Evolutionary conservation across 495 filamentous ascomycete genomes (phyloP).

Genomic region (Parathielavia appendiculata): DNA sequence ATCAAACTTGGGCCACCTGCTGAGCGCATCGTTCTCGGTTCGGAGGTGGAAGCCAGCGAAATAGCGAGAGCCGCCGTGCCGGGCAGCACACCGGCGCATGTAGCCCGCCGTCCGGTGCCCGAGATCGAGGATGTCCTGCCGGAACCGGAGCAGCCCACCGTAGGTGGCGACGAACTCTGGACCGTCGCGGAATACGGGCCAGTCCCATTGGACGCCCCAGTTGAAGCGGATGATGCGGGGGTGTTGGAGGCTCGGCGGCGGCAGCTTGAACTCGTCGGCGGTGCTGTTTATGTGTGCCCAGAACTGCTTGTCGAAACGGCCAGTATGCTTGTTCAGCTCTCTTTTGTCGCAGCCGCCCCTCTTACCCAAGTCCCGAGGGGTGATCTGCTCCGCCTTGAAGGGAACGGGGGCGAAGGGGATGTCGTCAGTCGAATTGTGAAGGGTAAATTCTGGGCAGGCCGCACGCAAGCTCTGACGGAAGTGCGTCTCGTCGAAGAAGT

Average conservation of each 20-base stretch:
- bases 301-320: slow-evolving; percentile 36
- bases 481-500: slow-evolving; percentile 45
- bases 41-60: slow-evolving; percentile 41
- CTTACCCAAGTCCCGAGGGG: slow-evolving; percentile 38
- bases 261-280: slow-evolving; percentile 25
- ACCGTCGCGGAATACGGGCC: slow-evolving; percentile 40
- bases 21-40: slow-evolving; percentile 40
- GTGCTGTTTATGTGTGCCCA: slow-evolving; percentile 24
- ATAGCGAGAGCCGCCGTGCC: slow-evolving; percentile 3
- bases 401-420: slow-evolving; percentile 36
- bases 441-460: slow-evolving; percentile 39
- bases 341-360: slow-evolving; percentile 40
- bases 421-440: slow-evolving; percentile 34
- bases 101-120: slow-evolving; percentile 27
- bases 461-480: slow-evolving; percentile 34
- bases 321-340: slow-evolving; percentile 44
- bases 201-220: slow-evolving; percentile 47
- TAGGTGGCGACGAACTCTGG: slow-evolving; percentile 40
- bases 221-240: slow-evolving; percentile 36
- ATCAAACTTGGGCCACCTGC: slow-evolving; percentile 39
- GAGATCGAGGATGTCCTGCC: slow-evolving; percentile 36
- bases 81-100: slow-evolving; percentile 28
- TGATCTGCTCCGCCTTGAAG: slow-evolving; percentile 34
- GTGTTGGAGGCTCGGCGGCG: slow-evolving; percentile 25
- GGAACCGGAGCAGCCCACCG: slow-evolving; percentile 38